These are phyloP conservation scores for Zymoseptoria pseudotritici DNA, from an alignment of 2,329 filamentous ascomycete genomes.

Conservation along the genomic window DNA sequence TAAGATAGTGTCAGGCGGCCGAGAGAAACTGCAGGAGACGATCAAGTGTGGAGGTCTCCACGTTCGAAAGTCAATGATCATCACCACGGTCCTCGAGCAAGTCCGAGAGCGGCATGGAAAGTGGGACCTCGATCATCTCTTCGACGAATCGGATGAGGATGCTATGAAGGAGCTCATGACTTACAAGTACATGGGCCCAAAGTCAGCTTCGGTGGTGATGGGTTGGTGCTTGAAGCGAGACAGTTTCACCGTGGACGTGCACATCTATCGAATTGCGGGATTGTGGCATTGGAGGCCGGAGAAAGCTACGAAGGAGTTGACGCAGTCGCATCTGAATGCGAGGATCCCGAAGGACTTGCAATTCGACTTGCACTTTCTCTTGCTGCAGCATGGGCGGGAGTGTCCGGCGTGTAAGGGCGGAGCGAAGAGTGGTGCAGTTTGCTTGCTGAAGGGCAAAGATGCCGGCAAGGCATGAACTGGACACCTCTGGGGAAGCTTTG, in stretches of 20 bases:
- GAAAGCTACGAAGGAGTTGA: not conserved
- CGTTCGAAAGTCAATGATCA: conserved; percentile 1
- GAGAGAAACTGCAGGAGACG: not conserved
- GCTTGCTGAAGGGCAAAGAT: not conserved
- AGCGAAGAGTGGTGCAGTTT: not conserved
- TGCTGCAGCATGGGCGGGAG: conserved; percentile 4
- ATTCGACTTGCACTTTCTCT: conserved; percentile 5
- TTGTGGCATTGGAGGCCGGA: conserved; percentile 6
- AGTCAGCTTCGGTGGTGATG: conserved; percentile 38
- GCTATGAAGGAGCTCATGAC: conserved; percentile 46
- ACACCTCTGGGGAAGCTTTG: not conserved
- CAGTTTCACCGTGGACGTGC: conserved; percentile 5
- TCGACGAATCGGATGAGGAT: conserved; percentile 37
- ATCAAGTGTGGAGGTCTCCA: conserved; percentile 3
- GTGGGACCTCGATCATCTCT: conserved; percentile 42
- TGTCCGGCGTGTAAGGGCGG: conserved; percentile 2
- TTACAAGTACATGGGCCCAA: conserved; percentile 48
- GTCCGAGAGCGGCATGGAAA: conserved; percentile 1
- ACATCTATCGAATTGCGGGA: conserved; percentile 8
- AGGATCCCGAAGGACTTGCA: conserved; percentile 2
- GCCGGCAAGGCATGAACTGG: not conserved
- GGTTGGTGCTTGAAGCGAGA: conserved; percentile 3
- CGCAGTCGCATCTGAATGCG: conserved; percentile 4
- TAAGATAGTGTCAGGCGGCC: not conserved
- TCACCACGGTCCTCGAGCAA: not conserved